Conservation (phyloP, 2,329 filamentous ascomycete species). For the Blastomyces parvus region DNA sequence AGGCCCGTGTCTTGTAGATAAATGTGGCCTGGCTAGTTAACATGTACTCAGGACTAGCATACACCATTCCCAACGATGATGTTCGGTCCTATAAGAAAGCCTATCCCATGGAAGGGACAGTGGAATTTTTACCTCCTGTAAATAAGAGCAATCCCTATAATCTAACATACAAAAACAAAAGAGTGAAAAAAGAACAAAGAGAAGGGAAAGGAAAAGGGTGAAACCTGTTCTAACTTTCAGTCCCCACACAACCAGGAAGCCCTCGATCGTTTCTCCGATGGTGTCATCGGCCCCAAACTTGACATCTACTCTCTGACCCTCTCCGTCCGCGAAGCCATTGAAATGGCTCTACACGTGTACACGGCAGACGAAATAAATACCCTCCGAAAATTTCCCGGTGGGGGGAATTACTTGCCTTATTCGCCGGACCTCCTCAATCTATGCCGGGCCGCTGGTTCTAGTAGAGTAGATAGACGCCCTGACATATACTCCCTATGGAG, state of each 20-base stretch:
- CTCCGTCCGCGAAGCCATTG: conserved; percentile 5
- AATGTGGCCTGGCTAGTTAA: background rate
- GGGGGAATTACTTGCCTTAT: conserved; percentile 10
- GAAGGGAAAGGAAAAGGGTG: too few relatives aligned
- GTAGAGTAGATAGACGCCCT: background rate
- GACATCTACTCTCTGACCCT: conserved; percentile 11
- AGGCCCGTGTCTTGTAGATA: background rate
- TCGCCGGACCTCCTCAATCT: conserved; percentile 8
- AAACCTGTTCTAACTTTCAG: background rate
- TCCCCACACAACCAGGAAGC: conserved; percentile 7
- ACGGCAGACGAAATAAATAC: background rate
- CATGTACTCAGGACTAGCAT: conserved; percentile 8
- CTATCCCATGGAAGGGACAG: conserved; percentile 6
- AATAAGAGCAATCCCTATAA: background rate
- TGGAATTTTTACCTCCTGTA: conserved; percentile 9
- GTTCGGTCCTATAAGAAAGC: conserved; percentile 11
- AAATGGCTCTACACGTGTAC: conserved; percentile 5
- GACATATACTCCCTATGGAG: conserved; percentile 10
- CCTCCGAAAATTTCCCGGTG: background rate
- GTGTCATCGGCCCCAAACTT: conserved; percentile 6
- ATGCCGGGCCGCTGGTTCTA: background rate
- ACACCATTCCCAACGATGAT: conserved; percentile 12
- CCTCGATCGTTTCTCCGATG: background rate
- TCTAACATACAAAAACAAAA: background rate
- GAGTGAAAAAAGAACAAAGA: background rate